Base-by-base conservation (phyloP, 805 yeast genomes). In the Cyberlindnera galapagoensis region DNA sequence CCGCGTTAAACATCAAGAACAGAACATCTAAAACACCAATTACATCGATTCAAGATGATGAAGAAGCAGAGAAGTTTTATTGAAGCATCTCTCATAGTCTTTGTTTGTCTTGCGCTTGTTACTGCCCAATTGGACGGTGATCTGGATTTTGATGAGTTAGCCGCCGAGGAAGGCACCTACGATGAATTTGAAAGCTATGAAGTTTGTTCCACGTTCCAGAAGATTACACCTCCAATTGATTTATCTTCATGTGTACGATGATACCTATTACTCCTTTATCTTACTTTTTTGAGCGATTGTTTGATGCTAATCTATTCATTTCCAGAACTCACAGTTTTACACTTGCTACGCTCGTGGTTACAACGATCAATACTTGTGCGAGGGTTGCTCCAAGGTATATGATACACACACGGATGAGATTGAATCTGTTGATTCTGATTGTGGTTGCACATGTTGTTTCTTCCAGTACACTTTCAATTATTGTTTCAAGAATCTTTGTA, bases 371-470 rank as follows among this genome's bases (percentile, higher is more conserved):
- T 48, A 35, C 19, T 26, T 50, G 20, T 48, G 53, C 31, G 55
- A 50, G 28, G 55, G 55, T 3, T 48, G 53, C 24, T 45, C 51
- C 2, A 36, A 39, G 25, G 46, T 44, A 2, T 34, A 41, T 2
- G 32, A 24, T 6, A n/a, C 20, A 6, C n/a, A n/a, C n/a, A n/a
- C n/a, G n/a, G n/a, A n/a, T 15, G 34, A 27, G 13, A 14, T 24
- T 24, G 30, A 23, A 3, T 31, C 30, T 8, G 24, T 35, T 3
- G 49, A 45, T 15, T 5, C 38, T 9, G 51, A 47, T n/a, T 50
- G 54, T 28, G 33, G 41, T 6, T 47, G 52, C 24, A 38, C 53
- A 2, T 50, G 53, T 24, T 47, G 49, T 20, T 45, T 47, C 46
- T 38, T 26, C 25, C 49, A 46, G 30, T 48, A 45, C 18, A 21